A percentile compares a stretch with the other conserved stretches of the same genome.
Evolutionary conservation across 371 early-diverging fungal genomes (phyloP).

Genomic region (Mortierella polycephala): DNA sequence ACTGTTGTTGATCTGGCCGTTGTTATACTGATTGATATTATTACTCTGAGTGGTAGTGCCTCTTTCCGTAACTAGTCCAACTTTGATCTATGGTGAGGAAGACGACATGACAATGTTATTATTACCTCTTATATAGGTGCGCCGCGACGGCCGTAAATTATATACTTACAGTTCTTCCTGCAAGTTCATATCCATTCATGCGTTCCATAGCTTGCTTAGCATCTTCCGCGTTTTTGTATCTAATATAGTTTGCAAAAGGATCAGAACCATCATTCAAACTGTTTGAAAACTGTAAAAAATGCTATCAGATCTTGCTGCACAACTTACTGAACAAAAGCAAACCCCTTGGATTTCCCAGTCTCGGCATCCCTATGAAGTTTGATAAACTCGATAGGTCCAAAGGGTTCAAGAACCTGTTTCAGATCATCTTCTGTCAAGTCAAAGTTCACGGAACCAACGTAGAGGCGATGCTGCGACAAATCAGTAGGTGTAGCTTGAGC

Average conservation of each 20-base stretch:
- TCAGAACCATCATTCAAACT: neutral
- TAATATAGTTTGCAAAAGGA: slow-evolving; percentile 28
- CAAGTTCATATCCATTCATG: slow-evolving; percentile 89
- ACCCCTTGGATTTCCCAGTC: slow-evolving; percentile 88
- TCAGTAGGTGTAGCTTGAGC: slow-evolving; percentile 20
- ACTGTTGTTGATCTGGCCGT: slow-evolving; percentile 42
- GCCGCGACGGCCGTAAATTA: neutral
- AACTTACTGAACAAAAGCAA: slow-evolving; percentile 87
- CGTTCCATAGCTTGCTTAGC: slow-evolving; percentile 86
- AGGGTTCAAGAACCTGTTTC: slow-evolving; percentile 84
- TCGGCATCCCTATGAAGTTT: slow-evolving; percentile 83
- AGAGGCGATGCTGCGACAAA: slow-evolving; percentile 75
- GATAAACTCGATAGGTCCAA: slow-evolving; percentile 89
- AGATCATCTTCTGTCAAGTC: slow-evolving; percentile 88
- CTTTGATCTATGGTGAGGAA: slow-evolving; percentile 71
- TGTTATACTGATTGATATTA: slow-evolving; percentile 20
- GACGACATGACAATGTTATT: slow-evolving; percentile 9
- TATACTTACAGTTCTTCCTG: slow-evolving; percentile 71
- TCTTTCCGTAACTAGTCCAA: slow-evolving; percentile 83
- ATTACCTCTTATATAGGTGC: neutral
- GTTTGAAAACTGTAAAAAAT: no score
- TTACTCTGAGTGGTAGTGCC: slow-evolving; percentile 55
- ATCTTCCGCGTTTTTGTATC: slow-evolving; percentile 76
- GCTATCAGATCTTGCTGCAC: neutral
- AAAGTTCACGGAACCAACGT: slow-evolving; percentile 85